Evolutionary conservation across 306 rosid species (phyloP), one percentile per base, ranked within the genome.

Genomic region (Prunus fruticosa): DNA sequence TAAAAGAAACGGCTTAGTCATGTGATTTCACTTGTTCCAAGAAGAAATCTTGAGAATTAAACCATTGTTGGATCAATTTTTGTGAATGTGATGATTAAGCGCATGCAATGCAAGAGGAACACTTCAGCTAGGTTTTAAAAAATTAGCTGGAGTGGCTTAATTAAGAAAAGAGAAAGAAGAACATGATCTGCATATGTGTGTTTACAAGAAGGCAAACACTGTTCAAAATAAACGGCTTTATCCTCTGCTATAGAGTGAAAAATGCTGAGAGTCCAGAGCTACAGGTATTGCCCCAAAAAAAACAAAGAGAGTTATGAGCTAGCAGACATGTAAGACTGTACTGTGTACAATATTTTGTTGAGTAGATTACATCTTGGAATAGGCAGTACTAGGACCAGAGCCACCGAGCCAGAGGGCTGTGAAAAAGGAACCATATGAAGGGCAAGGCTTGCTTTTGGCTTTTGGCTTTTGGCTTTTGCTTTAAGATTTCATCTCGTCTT

Each of bases 401-500:
- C 22, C n/a, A 27, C 20, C 1, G 10, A 51, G 14, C 27, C 28
- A 20, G 28, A 56, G 62, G 62, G 23, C 64, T 34, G 51, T 53
- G 51, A 27, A 69, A 38, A 62, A 62, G 43, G 7, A 62, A 15
- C 22, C n/a, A 6, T 27, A 50, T 27, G 15, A 30, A 19, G 9
- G 65, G 14, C 51, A 51, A 27, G 67, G 20, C 22, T n/a, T n/a
- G n/a, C n/a, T n/a, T n/a, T n/a, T 15, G 67, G 22, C 67, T 15
- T 62, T 62, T 62, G 66, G 66, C 20, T 30, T 45, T 4, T 47
- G 27, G 76, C 34, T 22, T 69, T 77, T 77, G 71, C 75, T 67
- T 32, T 3, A 27, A 65, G 51, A 73, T 73, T 76, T 71, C 27
- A 25, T 25, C 27, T 71, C n/a, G n/a, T n/a, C n/a, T n/a, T n/a